Evolutionary conservation across 2,329 filamentous ascomycete species (phyloP), one percentile per base, ranked within the genome.

Genomic region (Diplocarpon rosae): DNA sequence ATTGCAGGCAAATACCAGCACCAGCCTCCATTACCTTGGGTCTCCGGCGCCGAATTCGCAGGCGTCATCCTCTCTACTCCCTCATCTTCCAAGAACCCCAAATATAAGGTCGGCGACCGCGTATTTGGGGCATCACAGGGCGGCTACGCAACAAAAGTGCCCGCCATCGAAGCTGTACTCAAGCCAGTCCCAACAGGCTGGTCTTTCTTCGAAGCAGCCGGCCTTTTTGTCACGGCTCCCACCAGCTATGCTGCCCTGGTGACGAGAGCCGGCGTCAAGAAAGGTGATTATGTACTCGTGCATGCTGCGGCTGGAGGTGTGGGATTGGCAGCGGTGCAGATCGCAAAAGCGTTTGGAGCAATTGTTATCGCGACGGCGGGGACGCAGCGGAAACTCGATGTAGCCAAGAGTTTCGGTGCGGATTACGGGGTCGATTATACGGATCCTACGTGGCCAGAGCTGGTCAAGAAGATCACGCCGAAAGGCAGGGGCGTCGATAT

Each of bases 1-100:
- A 87, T 95, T 60, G 83, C 87, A 60, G 90, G 90, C 45, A 94
- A 93, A 75, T 96, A 96, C 67, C 90, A 96, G 62, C 75, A 86
- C 62, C 89, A 95, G 58, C 88, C 88, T 0, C 78, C 48, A 13
- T 80, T 95, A 39, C 89, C 89, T 28, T 95, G 89, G 88, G 68
- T 90, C 39, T 78, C 86, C 0, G 90, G 90, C 49, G 76, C 77
- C 59, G 90, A 96, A 62, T 96, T 95, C 67, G 78, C 85, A 17
- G 90, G 90, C 52, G 72, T 79, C 5, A 70, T 96, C 53, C 63
- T 89, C 39, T 72, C 81, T 38, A 72, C 76, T 0, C 88, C 87
- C 0, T 68, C 70, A 1, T 58, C 63, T 2, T 54, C 33, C 31
- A 64, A 64, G 20, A 58, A 20, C 11, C 42, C 42, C 2, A 44